These are phyloP conservation scores for Micromonas pusilla DNA, from an alignment of 139 green algal genomes.

Conservation along the genomic window DNA sequence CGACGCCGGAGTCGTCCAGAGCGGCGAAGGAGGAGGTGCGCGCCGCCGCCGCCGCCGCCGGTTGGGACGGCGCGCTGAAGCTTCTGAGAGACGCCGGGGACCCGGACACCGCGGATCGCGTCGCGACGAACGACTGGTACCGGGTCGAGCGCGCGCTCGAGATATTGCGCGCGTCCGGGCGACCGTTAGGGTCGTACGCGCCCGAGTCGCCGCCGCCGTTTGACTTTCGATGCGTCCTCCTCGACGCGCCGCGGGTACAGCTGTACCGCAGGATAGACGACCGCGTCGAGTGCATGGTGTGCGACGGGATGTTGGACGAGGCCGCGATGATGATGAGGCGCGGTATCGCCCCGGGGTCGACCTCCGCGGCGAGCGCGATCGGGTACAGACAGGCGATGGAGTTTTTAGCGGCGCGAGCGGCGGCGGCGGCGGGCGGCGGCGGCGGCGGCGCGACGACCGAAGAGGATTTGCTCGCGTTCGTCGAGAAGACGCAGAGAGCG, in stretches of 20 bases:
- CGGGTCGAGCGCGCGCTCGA: slow-evolving; percentile 27
- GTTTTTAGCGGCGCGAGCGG: not conserved
- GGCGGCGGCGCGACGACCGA: not conserved
- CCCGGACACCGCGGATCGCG: slow-evolving; percentile 9
- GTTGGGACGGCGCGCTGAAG: not conserved
- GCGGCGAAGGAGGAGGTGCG: not conserved
- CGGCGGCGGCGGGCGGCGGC: not conserved
- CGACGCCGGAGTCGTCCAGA: not conserved
- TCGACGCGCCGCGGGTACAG: not conserved
- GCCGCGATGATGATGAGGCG: slow-evolving; percentile 1
- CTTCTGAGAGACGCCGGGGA: slow-evolving; percentile 13
- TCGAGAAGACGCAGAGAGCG: not conserved
- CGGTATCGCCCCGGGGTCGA: not conserved
- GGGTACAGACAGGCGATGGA: slow-evolving; percentile 21
- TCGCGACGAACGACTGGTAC: slow-evolving; percentile 30
- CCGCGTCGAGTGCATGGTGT: slow-evolving; percentile 6
- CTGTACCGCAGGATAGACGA: slow-evolving; percentile 16
- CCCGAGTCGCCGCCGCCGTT: not conserved
- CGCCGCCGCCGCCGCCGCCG: not conserved
- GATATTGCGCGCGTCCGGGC: slow-evolving; percentile 1
- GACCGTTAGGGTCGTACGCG: not conserved
- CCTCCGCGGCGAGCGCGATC: slow-evolving; percentile 1
- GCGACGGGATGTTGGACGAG: slow-evolving; percentile 17
- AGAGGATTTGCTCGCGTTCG: not conserved
- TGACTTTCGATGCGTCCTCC: slow-evolving; percentile 5